Evolutionary conservation across 768 basidiomycete genomes (phyloP).

Genomic region (Agrocybe pediades): DNA sequence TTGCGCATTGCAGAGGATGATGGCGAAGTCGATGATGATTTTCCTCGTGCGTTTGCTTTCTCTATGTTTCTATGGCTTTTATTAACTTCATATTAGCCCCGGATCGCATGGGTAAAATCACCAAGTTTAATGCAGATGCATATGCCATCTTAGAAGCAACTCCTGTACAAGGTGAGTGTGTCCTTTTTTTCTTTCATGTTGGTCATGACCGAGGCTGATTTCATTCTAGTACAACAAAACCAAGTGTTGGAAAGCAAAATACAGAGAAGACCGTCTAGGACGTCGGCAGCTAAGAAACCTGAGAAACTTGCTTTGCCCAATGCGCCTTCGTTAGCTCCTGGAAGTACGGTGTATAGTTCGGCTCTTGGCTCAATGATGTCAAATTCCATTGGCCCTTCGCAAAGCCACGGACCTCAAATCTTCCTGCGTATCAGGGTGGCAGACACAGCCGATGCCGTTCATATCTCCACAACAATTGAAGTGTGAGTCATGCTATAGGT

Average conservation of each 20-base stretch:
- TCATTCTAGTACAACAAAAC: constrained; percentile 65
- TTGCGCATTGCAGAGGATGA: constrained; percentile 94
- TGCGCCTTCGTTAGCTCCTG: constrained; percentile 36
- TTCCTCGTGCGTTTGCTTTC: constrained; percentile 71
- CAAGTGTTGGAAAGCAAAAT: constrained; percentile 78
- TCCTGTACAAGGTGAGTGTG: constrained; percentile 59
- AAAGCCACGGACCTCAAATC: constrained; percentile 76
- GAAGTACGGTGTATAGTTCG: constrained; percentile 50
- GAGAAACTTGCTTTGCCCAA: constrained; percentile 49
- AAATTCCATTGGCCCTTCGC: constrained; percentile 69
- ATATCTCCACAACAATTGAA: constrained; percentile 87
- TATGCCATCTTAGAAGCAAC: constrained; percentile 87
- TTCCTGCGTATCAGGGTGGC: constrained; percentile 83
- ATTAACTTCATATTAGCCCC: constrained; percentile 61
- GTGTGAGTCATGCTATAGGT: constrained; percentile 59
- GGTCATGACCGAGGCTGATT: constrained; percentile 29
- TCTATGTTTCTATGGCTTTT: neutral
- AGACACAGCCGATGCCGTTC: constrained; percentile 79
- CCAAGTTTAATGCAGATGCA: constrained; percentile 87
- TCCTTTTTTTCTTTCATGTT: neutral
- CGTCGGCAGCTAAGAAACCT: constrained; percentile 59
- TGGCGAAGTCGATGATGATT: constrained; percentile 98
- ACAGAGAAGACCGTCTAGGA: constrained; percentile 76
- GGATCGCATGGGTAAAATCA: constrained; percentile 81
- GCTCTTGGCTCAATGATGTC: constrained; percentile 51